Base-by-base conservation (phyloP, 495 filamentous ascomycete genomes). In the Parathielavia hyrcaniae region DNA sequence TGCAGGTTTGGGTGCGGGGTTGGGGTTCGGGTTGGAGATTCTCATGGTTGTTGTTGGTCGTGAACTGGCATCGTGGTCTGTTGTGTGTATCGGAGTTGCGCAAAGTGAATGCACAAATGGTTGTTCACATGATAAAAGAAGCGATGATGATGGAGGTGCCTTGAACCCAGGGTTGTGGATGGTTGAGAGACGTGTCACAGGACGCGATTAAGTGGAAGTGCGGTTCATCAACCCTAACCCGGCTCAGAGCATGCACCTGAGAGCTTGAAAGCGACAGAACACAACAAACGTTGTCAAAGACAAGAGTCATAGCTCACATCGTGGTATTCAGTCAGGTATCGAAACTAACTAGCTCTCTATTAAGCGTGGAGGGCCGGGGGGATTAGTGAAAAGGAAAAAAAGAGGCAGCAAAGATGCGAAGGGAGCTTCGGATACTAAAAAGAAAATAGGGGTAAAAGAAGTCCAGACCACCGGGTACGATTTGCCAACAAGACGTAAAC, bases 311-410 rank as follows among this genome's bases (percentile, higher is more conserved):
- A 14, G 22, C 43, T 19, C 41, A 48, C 53, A 23, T 26, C 7
- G 22, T 43, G n/a, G 44, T 55, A 59, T 53, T 55, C 55, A 23
- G 32, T 47, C 64, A 74, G 71, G 71, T 74, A 71, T 75, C 71
- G 67, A 74, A 73, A 71, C 68, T 68, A 70, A 67, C 67, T 65
- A 69, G 70, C 72, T 73, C 73, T 68, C 68, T 68, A 73, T 69
- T 73, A 74, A 67, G 70, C 65, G 64, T 63, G 65, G 63, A 74
- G 73, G 69, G 73, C 68, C 65, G 65, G 60, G 49, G 57, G 61
- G 55, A 70, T 65, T 71, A 67, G 61, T 64, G 60, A 62, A 61
- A 68, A 61, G 64, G 61, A 52, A 61, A 52, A 61, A 63, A 61
- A 50, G 54, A 35, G 51, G 57, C 56, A 58, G 55, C 56, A 59